These are phyloP conservation scores for Xylariaceae sp. DNA, from an alignment of 2,329 filamentous ascomycete genomes.

Conservation along the genomic window DNA sequence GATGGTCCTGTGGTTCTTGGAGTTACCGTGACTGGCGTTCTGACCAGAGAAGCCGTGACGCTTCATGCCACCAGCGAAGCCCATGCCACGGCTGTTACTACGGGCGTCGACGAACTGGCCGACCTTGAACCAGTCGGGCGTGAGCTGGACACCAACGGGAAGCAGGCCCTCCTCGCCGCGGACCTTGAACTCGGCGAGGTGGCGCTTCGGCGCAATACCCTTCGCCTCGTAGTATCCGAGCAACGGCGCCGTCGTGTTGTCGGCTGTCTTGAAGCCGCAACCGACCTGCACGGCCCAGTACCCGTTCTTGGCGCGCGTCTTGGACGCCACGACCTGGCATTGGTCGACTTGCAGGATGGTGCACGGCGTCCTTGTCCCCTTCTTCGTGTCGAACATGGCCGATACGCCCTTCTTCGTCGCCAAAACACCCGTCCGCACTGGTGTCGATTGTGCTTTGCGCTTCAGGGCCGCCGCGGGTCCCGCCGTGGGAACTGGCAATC, in stretches of 20 bases:
- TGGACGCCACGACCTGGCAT: slow-evolving; percentile 87
- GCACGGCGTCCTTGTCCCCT: slow-evolving; percentile 79
- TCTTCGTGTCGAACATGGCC: slow-evolving; percentile 76
- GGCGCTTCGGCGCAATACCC: slow-evolving; percentile 81
- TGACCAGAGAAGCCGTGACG: slow-evolving; percentile 89
- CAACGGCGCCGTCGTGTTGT: slow-evolving; percentile 81
- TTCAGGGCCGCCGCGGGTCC: slow-evolving; percentile 67
- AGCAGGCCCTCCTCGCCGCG: slow-evolving; percentile 74
- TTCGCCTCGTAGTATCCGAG: slow-evolving; percentile 88
- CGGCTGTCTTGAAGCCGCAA: slow-evolving; percentile 73
- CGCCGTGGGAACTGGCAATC: slow-evolving; percentile 62
- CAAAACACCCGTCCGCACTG: slow-evolving; percentile 78
- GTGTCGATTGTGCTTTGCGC: slow-evolving; percentile 65
- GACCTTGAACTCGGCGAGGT: slow-evolving; percentile 88
- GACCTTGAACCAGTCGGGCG: slow-evolving; percentile 88
- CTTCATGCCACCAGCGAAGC: slow-evolving; percentile 98
- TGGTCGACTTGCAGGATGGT: slow-evolving; percentile 94
- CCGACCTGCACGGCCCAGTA: slow-evolving; percentile 96
- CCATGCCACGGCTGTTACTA: slow-evolving; percentile 82
- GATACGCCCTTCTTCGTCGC: slow-evolving; percentile 97
- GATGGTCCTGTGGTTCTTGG: slow-evolving; percentile 89
- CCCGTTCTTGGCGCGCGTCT: slow-evolving; percentile 80
- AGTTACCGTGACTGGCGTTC: slow-evolving; percentile 92
- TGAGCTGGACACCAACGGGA: slow-evolving; percentile 75
- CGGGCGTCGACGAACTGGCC: slow-evolving; percentile 91